Percentiles rank a stretch among this genome's conserved stretches.
These are phyloP conservation scores for Flaveria brownii DNA, from an alignment of 129 eudicot species.

Conservation along the genomic window DNA sequence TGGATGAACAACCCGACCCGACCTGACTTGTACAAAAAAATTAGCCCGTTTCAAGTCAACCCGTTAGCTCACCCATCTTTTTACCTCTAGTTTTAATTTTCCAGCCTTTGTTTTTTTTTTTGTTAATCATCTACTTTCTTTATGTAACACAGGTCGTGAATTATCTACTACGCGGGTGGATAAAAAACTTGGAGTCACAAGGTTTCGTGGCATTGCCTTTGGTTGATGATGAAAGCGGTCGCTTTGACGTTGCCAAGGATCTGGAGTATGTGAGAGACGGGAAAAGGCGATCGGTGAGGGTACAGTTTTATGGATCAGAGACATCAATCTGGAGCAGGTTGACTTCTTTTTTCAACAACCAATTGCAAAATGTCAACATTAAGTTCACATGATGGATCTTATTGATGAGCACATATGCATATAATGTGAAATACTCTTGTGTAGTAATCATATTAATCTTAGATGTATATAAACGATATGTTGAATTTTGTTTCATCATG, in stretches of 20 bases:
- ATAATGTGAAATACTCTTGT: conserved; percentile 27
- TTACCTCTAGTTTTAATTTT: not conserved
- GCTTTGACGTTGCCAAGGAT: conserved; percentile 47
- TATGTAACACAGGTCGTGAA: conserved; percentile 64
- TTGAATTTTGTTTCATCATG: not conserved
- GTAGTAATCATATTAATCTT: conserved; percentile 12
- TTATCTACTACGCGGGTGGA: conserved; percentile 89
- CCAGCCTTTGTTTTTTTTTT: not conserved
- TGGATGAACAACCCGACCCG: no score
- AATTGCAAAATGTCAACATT: conserved; percentile 26
- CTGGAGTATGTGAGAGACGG: conserved; percentile 71
- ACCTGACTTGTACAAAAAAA: no score
- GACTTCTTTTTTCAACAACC: conserved; percentile 41
- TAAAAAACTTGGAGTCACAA: conserved; percentile 64
- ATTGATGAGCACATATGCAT: conserved; percentile 15
- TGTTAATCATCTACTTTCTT: not conserved
- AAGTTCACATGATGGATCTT: conserved; percentile 33
- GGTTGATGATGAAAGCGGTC: conserved; percentile 52
- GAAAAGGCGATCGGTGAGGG: conserved; percentile 56
- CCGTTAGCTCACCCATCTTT: not conserved
- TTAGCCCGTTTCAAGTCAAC: not conserved
- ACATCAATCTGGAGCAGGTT: conserved; percentile 67
- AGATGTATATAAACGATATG: conserved; percentile 32
- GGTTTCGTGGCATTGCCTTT: conserved; percentile 76
- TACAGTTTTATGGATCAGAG: conserved; percentile 64